Conservation (phyloP, 345 rosid species). For the Viola odorata region DNA sequence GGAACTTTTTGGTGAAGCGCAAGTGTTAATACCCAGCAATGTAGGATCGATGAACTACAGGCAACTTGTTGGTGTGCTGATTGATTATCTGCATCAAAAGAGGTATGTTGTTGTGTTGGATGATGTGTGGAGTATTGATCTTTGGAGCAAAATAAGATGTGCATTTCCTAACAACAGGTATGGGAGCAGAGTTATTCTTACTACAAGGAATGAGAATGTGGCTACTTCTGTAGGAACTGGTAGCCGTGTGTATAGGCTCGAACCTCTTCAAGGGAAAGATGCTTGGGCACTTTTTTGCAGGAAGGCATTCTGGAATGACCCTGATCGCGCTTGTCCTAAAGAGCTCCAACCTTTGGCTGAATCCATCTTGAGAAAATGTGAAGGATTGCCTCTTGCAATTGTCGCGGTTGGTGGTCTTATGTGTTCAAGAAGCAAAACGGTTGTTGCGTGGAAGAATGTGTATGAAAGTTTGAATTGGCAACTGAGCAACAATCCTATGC, state of each 20-base stretch:
- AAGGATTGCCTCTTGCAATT: slow-evolving; percentile 24
- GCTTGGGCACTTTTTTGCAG: slow-evolving; percentile 29
- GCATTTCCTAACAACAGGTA: slow-evolving; percentile 21
- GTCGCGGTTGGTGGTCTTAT: slow-evolving; percentile 26
- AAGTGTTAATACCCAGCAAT: slow-evolving; percentile 9
- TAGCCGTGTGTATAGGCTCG: slow-evolving; percentile 18
- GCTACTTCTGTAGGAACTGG: slow-evolving; percentile 20
- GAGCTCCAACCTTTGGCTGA: slow-evolving; percentile 16
- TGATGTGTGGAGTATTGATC: slow-evolving; percentile 34
- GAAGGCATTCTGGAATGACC: slow-evolving; percentile 26
- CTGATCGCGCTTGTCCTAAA: slow-evolving; percentile 10
- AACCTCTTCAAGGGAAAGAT: slow-evolving; percentile 17
- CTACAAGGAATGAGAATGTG: slow-evolving; percentile 24
- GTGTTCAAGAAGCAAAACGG: slow-evolving; percentile 16
- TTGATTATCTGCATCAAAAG: slow-evolving; percentile 19
- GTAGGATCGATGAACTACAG: slow-evolving; percentile 19
- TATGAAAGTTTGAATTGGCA: slow-evolving; percentile 23
- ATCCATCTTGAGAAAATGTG: slow-evolving; percentile 23
- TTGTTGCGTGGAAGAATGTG: slow-evolving; percentile 21
- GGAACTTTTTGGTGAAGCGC: slow-evolving; percentile 14
- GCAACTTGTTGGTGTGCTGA: slow-evolving; percentile 15
- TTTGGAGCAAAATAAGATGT: slow-evolving; percentile 18
- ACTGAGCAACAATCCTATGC: slow-evolving; percentile 22
- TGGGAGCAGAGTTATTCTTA: slow-evolving; percentile 27
- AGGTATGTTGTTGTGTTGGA: slow-evolving; percentile 28